phyloP scores from a whole-genome alignment of 306 rosid genomes.

The Coriaria nepalensis region DNA sequence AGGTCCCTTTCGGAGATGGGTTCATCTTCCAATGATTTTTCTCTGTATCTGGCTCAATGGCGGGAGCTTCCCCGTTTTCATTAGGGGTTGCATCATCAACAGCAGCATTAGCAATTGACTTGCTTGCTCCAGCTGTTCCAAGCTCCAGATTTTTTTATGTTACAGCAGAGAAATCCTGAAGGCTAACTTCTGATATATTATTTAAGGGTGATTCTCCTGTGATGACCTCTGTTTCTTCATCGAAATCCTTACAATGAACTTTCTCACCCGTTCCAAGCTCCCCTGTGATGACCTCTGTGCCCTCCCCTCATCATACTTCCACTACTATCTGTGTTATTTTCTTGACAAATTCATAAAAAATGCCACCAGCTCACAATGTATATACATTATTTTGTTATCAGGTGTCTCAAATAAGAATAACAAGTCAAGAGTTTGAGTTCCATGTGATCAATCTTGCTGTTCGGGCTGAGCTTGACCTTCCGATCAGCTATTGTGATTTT shows the following conservation, averaged over 20 bases:
- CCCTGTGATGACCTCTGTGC: too few species aligned
- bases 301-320: too few species aligned
- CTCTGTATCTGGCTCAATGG: not conserved
- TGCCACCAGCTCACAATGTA: slow-evolving; percentile 2
- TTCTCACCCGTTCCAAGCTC: too few species aligned
- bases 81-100: not conserved
- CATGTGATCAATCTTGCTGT: slow-evolving; percentile 58
- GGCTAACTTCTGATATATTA: not conserved
- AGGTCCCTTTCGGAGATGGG: not conserved
- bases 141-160: not conserved
- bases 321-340: not conserved
- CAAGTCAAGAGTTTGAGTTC: slow-evolving; percentile 38
- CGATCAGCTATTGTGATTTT: slow-evolving; percentile 46
- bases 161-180: not conserved
- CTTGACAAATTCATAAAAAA: not conserved
- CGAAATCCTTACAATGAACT: not conserved
- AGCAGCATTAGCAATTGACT: not conserved
- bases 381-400: slow-evolving; percentile 19
- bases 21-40: not conserved
- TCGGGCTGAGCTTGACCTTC: slow-evolving; percentile 61
- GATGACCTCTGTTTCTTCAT: not conserved
- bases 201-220: not conserved
- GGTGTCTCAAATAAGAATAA: slow-evolving; percentile 78
- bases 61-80: not conserved
- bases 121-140: not conserved